These are phyloP conservation scores for Ophiostoma pallidulum DNA, from an alignment of 2,329 filamentous ascomycete genomes.

Conservation along the genomic window DNA sequence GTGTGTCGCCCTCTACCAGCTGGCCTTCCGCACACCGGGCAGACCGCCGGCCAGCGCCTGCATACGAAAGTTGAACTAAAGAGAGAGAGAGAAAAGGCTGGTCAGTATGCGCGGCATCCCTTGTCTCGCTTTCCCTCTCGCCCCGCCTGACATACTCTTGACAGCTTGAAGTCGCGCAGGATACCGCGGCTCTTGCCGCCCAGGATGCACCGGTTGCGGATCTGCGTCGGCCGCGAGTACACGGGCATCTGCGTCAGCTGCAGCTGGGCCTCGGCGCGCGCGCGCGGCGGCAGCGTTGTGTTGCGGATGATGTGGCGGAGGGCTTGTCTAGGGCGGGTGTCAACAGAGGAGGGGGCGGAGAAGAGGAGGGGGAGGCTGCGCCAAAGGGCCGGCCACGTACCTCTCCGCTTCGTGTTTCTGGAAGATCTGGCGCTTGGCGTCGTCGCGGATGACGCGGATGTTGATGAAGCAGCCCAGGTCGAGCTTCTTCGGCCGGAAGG, in stretches of 20 bases:
- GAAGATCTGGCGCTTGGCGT: conserved; percentile 93
- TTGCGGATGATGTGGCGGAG: conserved; percentile 91
- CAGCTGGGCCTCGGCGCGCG: conserved; percentile 84
- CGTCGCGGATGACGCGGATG: conserved; percentile 78
- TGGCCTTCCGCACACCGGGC: conserved; percentile 90
- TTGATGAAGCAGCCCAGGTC: conserved; percentile 85
- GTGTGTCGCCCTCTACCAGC: conserved; percentile 58
- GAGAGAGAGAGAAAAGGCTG: not conserved
- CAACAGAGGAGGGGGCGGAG: not conserved
- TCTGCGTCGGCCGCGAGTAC: conserved; percentile 89
- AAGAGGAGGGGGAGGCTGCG: not conserved
- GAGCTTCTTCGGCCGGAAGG: conserved; percentile 82
- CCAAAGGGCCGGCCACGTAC: conserved; percentile 35
- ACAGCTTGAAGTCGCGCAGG: conserved; percentile 87
- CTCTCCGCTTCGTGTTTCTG: conserved; percentile 79
- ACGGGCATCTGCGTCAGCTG: conserved; percentile 91
- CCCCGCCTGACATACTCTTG: conserved; percentile 47
- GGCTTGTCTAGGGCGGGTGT: conserved; percentile 74
- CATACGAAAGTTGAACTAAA: conserved; percentile 83
- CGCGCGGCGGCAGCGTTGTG: conserved; percentile 69
- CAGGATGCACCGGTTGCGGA: conserved; percentile 85
- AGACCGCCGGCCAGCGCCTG: conserved; percentile 77
- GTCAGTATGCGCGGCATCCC: no score
- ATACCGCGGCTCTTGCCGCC: conserved; percentile 86
- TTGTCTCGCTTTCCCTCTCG: not conserved